Percentiles rank a stretch among this genome's conserved stretches.
phyloP scores from a whole-genome alignment of 2,329 filamentous ascomycete species.

The Fusarium pseudocircinatum region DNA sequence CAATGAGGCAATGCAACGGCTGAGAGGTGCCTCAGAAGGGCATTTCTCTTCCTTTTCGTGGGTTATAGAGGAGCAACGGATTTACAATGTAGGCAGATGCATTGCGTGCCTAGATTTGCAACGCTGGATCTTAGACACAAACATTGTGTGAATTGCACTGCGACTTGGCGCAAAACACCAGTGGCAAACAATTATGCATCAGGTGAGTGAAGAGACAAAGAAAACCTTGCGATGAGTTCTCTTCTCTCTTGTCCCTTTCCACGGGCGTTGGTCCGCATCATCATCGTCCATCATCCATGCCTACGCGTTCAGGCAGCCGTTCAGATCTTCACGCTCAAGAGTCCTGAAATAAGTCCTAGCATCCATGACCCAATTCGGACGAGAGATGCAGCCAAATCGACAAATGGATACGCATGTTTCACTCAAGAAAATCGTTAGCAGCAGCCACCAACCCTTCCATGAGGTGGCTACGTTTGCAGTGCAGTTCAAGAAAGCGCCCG shows the following conservation, averaged over 20 bases:
- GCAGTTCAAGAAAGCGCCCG: not conserved
- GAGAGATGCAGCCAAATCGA: not conserved
- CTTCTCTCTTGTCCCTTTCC: not conserved
- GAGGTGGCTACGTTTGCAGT: not conserved
- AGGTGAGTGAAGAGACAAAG: not conserved
- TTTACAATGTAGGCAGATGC: not conserved
- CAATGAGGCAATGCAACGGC: constrained; percentile 4
- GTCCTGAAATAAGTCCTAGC: not conserved
- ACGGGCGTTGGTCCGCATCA: not conserved
- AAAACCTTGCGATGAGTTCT: not conserved
- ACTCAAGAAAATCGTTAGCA: not conserved
- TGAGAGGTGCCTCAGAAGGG: not conserved
- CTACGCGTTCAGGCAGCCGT: not conserved
- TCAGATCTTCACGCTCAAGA: not conserved
- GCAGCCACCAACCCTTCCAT: not conserved
- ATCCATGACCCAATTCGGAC: not conserved
- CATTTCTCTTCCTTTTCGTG: not conserved
- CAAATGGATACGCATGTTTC: not conserved
- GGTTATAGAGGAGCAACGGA: not conserved
- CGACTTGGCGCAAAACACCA: not conserved
- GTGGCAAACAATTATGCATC: not conserved
- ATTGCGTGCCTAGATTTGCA: not conserved
- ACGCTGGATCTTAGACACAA: not conserved
- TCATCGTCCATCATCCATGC: not conserved
- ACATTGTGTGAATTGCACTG: not conserved